Base-by-base conservation (phyloP, 306 rosid genomes). In the Cercis canadensis region DNA sequence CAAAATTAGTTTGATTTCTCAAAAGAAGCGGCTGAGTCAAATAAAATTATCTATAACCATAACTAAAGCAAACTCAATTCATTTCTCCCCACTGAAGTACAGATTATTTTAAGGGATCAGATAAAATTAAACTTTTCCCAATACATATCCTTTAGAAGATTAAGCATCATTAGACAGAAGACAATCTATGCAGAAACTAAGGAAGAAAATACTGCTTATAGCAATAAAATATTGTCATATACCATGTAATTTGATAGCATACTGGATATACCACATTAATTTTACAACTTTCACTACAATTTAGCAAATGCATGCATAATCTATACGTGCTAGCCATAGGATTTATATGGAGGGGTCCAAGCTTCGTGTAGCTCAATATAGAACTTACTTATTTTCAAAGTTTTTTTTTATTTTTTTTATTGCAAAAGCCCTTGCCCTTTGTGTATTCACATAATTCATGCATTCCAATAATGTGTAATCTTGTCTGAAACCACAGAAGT, bases 381-480 rank as follows among this genome's bases (percentile, higher is more conserved):
- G 59, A 33, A 83, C 76, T 74, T 57, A 72, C n/a, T 81, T 79
- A 75, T 70, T 75, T 84, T 72, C 72, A 69, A 44, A 57, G 49
- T 55, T 59, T n/a, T n/a, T n/a, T n/a, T n/a, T n/a, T n/a, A n/a
- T n/a, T n/a, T n/a, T 43, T 74, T 15, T 49, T 70, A 63, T 45
- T 45, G 74, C 51, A 82, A 74, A 94, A 94, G 71, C 99, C 99
- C 74, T 94, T 97, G 72, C 99, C 99, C 82, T 84, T 94, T 56
- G 95, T 83, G 86, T 89, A 88, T 81, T 94, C 99, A 57, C 99
- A 94, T 75, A 94, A 80, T 71, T 94, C 97, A 69, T 94, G 97
- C 97, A 94, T 94, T 37, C 90, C 96, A 79, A 94, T 78, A 80
- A 94, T 91, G 65, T 94, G 99, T 76, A 94, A 80, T 75, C 89